Conservation (phyloP, 768 basidiomycete species). For the Suillus alpinus region DNA sequence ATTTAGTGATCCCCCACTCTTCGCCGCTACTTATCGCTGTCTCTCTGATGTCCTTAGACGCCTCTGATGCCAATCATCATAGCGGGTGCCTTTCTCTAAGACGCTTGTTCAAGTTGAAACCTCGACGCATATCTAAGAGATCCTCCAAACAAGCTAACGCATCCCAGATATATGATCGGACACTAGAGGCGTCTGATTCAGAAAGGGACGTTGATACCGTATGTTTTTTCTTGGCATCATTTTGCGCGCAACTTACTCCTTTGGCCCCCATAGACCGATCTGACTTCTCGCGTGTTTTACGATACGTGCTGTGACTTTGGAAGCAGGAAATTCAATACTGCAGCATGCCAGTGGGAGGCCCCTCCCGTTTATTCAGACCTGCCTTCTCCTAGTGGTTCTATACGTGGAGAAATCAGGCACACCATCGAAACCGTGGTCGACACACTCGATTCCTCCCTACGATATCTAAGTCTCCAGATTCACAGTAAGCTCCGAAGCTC, state of each 20-base stretch:
- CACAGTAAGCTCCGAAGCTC: slow-evolving; percentile 48
- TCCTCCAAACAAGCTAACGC: not conserved
- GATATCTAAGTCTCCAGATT: slow-evolving; percentile 66
- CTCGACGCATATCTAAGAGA: not conserved
- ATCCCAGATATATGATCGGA: not conserved
- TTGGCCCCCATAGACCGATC: slow-evolving; percentile 5
- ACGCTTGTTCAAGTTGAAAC: slow-evolving; percentile 15
- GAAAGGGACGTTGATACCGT: not conserved
- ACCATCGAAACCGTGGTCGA: slow-evolving; percentile 57
- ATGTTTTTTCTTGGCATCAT: not conserved
- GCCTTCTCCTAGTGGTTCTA: slow-evolving; percentile 11
- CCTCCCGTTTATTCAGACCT: slow-evolving; percentile 42
- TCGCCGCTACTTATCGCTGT: slow-evolving; percentile 8
- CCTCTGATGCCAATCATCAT: slow-evolving; percentile 22
- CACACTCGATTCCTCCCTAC: slow-evolving; percentile 48
- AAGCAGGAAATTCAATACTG: slow-evolving; percentile 23
- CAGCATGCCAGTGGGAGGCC: slow-evolving; percentile 29
- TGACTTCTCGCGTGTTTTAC: slow-evolving; percentile 28
- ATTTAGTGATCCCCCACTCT: slow-evolving; percentile 6
- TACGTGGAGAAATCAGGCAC: slow-evolving; percentile 36
- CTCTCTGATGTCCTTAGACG: slow-evolving; percentile 20
- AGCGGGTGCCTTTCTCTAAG: slow-evolving; percentile 20
- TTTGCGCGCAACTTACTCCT: slow-evolving; percentile 1
- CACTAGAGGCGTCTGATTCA: not conserved
- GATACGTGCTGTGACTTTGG: slow-evolving; percentile 46